A percentile compares a stretch with the other conserved stretches of the same genome.
Conservation (phyloP, 2,329 filamentous ascomycete genomes). For the Karstenula rhodostoma region DNA sequence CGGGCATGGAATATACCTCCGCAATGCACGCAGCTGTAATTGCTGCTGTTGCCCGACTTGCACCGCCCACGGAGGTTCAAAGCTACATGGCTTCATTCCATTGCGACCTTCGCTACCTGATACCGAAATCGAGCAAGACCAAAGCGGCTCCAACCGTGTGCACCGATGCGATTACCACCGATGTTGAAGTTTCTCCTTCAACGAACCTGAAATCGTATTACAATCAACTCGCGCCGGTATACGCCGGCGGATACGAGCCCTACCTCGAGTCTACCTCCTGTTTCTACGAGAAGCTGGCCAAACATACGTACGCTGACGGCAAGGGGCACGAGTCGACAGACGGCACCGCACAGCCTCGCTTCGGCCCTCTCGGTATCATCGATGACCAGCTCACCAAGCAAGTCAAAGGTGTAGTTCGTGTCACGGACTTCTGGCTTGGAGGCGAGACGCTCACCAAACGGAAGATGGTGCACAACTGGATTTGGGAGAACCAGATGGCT, state of each 20-base stretch:
- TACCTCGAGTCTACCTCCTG: conserved; percentile 28
- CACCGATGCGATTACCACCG: conserved; percentile 30
- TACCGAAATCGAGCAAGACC: conserved; percentile 26
- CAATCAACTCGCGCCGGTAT: conserved; percentile 28
- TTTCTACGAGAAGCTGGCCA: conserved; percentile 31
- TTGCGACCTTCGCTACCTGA: conserved; percentile 32
- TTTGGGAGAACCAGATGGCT: conserved; percentile 29
- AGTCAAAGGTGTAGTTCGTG: conserved; percentile 26
- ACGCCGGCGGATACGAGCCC: conserved; percentile 27
- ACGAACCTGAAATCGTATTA: conserved; percentile 28
- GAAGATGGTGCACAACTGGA: conserved; percentile 36
- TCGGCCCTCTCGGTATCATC: conserved; percentile 28
- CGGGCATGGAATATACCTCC: conserved; percentile 19
- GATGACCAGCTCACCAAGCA: conserved; percentile 29
- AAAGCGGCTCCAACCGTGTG: conserved; percentile 29
- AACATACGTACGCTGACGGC: conserved; percentile 15
- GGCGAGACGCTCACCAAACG: conserved; percentile 33
- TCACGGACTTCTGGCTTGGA: conserved; percentile 35
- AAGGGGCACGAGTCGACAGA: conserved; percentile 16
- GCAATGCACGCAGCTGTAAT: conserved; percentile 31
- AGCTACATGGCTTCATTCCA: conserved; percentile 38
- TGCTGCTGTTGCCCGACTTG: conserved; percentile 24
- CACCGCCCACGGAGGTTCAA: conserved; percentile 20
- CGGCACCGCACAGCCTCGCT: conserved; percentile 26
- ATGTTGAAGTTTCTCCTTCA: conserved; percentile 29